Evolutionary conservation across 805 yeast genomes (phyloP).

Genomic region (Cyberlindnera lachancei): DNA sequence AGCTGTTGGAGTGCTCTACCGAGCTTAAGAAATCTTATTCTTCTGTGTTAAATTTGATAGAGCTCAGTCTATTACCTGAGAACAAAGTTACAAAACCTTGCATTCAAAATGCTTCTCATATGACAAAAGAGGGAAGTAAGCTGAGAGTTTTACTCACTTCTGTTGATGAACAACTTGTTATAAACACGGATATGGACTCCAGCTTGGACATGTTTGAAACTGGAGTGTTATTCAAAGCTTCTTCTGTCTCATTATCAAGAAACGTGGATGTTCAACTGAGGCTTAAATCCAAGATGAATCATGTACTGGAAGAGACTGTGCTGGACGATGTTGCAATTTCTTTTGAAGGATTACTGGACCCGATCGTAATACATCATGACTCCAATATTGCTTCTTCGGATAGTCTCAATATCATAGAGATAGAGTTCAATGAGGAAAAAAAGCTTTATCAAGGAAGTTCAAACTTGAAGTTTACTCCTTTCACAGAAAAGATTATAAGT

Average conservation of each 20-base stretch:
- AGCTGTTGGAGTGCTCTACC: conserved; percentile 32
- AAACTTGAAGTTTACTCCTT: conserved; percentile 13
- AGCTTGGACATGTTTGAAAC: conserved; percentile 20
- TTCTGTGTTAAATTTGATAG: conserved; percentile 26
- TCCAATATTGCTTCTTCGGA: not conserved
- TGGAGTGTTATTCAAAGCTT: conserved; percentile 16
- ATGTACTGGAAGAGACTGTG: conserved; percentile 3
- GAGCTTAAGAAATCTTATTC: conserved; percentile 26
- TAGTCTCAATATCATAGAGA: not conserved
- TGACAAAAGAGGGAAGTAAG: conserved; percentile 1
- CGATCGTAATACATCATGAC: conserved; percentile 13
- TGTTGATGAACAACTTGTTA: conserved; percentile 8
- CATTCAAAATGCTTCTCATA: not conserved
- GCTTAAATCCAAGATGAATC: conserved; percentile 23
- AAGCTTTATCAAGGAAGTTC: conserved; percentile 4
- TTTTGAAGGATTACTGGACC: conserved; percentile 12
- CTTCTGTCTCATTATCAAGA: conserved; percentile 14
- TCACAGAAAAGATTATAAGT: conserved; percentile 12
- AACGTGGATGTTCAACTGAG: conserved; percentile 25
- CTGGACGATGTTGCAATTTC: conserved; percentile 8
- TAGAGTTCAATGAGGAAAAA: conserved; percentile 6
- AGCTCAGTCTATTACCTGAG: conserved; percentile 24
- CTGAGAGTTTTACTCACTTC: conserved; percentile 3
- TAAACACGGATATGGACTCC: conserved; percentile 21
- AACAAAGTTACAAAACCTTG: conserved; percentile 1